Evolutionary conservation across 768 basidiomycete genomes (phyloP).

Genomic region (Megacollybia marginata): DNA sequence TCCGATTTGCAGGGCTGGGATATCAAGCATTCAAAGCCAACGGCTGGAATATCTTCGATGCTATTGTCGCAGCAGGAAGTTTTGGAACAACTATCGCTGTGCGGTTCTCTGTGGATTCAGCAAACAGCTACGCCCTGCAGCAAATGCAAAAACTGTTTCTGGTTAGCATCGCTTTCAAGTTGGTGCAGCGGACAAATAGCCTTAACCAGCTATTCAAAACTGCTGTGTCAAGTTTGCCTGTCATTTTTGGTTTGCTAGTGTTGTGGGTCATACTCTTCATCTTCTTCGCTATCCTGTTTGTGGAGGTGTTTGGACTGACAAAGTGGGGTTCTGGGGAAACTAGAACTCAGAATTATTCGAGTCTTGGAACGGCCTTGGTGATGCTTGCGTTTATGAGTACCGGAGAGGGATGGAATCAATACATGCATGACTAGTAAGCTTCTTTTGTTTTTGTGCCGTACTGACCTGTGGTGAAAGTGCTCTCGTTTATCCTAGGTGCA

Average conservation of each 20-base stretch:
- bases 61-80: slow-evolving; percentile 73
- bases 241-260: slow-evolving; percentile 75
- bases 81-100: slow-evolving; percentile 78
- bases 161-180: slow-evolving; percentile 88
- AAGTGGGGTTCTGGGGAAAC: slow-evolving; percentile 73
- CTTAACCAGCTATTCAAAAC: slow-evolving; percentile 97
- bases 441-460: background rate
- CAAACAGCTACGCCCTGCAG: slow-evolving; percentile 41
- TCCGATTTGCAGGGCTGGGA: slow-evolving; percentile 82
- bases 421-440: slow-evolving; percentile 92
- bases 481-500: slow-evolving; percentile 74
- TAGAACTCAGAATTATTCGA: slow-evolving; percentile 68
- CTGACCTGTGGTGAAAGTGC: slow-evolving; percentile 40
- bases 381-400: slow-evolving; percentile 92
- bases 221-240: slow-evolving; percentile 85
- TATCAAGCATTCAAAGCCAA: slow-evolving; percentile 79
- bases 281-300: slow-evolving; percentile 82
- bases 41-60: slow-evolving; percentile 92
- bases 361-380: slow-evolving; percentile 71
- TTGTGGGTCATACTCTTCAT: slow-evolving; percentile 89
- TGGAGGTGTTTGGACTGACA: slow-evolving; percentile 89
- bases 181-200: slow-evolving; percentile 81
- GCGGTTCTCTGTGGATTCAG: slow-evolving; percentile 33
- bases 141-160: slow-evolving; percentile 88
- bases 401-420: slow-evolving; percentile 95